Evolutionary conservation across 352 stramenopile genomes (phyloP), one percentile per base, ranked within the genome.

Genomic region (Phytopythium vexans): DNA sequence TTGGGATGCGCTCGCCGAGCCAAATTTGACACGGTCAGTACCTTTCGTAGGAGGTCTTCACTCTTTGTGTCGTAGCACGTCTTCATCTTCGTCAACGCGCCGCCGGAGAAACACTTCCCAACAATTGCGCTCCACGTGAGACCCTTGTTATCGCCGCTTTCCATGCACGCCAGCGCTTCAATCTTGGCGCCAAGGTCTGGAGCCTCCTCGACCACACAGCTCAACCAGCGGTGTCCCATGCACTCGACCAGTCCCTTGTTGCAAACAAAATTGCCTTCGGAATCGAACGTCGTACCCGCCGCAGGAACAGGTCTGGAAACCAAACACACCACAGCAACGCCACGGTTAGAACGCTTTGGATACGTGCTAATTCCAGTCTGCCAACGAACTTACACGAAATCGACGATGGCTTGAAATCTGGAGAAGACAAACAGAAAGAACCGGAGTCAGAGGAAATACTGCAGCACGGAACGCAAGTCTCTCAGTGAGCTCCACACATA

Each of bases 141-240:
- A 27, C 81, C 78, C 51, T 85, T 86, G 58, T 89, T 88, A 54
- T 91, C 81, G 46, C 81, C 82, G 53, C 74, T 89, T 61, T 91
- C 81, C 43, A 91, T 71, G 41, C 81, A 91, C 68, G 76, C 77
- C 33, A 94, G 56, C 46, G 74, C 57, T 38, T 88, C 74, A 12
- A 89, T 79, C 43, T 84, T 53, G 37, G 88, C 72, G 15, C 72
- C 69, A 3, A 94, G 49, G 58, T 88, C 60, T 3, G 74, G 68
- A 44, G 85, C 88, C 35, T 89, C 69, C 5, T 86, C 72, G 21
- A 89, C 74, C 4, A 68, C 78, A 49, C 84, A 94, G 56, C 79
- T 88, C 40, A 94, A 69, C 75, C 79, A 94, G 46, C 81, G 81
- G 61, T 94, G 84, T 8, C 79, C 84, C 41, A 78, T 58, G 52